phyloP scores from a whole-genome alignment of 768 basidiomycete genomes.

The Tylopilus rubrobrunneus region DNA sequence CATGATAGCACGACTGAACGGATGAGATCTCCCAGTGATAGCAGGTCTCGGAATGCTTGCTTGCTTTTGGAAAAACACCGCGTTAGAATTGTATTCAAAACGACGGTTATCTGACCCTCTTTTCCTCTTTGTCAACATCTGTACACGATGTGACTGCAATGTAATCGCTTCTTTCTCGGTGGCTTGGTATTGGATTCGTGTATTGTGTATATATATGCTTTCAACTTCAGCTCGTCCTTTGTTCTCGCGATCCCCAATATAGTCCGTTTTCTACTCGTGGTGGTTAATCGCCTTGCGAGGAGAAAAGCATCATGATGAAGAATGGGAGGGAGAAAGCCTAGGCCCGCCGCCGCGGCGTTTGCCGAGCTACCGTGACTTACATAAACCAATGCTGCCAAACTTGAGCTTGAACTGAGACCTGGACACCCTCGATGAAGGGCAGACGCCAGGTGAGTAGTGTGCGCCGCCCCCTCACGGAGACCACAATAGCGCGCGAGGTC shows the following conservation, averaged over 20 bases:
- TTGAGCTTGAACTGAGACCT: not conserved
- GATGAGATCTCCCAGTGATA: too few species aligned
- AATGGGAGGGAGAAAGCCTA: constrained; percentile 30
- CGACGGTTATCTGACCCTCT: too few species aligned
- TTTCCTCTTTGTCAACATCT: too few species aligned
- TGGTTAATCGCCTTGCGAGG: constrained; percentile 33
- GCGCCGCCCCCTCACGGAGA: constrained; percentile 35
- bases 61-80: too few species aligned
- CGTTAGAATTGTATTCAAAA: too few species aligned
- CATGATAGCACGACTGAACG: too few species aligned
- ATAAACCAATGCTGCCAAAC: not conserved
- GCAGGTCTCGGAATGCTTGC: too few species aligned
- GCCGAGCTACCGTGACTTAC: constrained; percentile 3
- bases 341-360: not conserved
- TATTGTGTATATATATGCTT: too few species aligned
- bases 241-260: constrained; percentile 50
- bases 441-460: not conserved
- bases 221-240: constrained; percentile 31
- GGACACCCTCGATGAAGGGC: constrained; percentile 4
- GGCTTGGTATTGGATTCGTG: too few species aligned
- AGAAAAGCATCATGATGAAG: constrained; percentile 35
- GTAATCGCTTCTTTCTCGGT: too few species aligned
- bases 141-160: too few species aligned
- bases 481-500: too few species aligned
- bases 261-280: constrained; percentile 42